Percentiles rank a stretch among this genome's conserved stretches.
phyloP scores from a whole-genome alignment of 2,329 filamentous ascomycete species.

The Catunica adiposa region DNA sequence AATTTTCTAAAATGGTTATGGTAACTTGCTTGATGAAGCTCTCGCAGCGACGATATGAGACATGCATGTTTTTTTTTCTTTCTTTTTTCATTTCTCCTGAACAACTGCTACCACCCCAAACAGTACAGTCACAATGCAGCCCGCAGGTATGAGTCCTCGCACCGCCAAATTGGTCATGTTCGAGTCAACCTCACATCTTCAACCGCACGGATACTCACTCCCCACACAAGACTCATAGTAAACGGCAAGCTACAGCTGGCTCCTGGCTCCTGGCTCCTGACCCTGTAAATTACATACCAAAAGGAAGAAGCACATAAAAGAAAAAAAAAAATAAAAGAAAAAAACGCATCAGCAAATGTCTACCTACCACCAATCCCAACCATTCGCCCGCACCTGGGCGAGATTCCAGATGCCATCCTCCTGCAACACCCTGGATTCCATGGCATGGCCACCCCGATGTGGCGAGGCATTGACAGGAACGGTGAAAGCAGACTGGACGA shows the following conservation, averaged over 20 bases:
- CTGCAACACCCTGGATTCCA: neutral
- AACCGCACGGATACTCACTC: neutral
- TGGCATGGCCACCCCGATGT: neutral
- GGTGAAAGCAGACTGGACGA: neutral
- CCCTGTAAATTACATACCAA: no score
- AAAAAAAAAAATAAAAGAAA: no score
- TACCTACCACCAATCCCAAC: no score
- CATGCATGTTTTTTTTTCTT: no score
- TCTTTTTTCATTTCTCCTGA: neutral
- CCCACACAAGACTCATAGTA: neutral
- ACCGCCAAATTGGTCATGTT: neutral
- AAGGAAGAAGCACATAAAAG: no score
- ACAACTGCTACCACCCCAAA: neutral
- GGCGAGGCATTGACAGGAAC: neutral
- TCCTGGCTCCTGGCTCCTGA: no score
- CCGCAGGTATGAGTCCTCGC: neutral
- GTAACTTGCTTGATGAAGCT: no score
- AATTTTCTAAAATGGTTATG: no score
- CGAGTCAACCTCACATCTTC: neutral
- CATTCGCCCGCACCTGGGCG: neutral
- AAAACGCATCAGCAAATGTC: no score
- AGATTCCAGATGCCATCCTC: neutral
- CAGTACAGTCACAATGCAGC: neutral
- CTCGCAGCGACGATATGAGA: no score
- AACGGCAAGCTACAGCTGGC: neutral